phyloP scores from a whole-genome alignment of 768 basidiomycete genomes.

The Termitomyces sp. region DNA sequence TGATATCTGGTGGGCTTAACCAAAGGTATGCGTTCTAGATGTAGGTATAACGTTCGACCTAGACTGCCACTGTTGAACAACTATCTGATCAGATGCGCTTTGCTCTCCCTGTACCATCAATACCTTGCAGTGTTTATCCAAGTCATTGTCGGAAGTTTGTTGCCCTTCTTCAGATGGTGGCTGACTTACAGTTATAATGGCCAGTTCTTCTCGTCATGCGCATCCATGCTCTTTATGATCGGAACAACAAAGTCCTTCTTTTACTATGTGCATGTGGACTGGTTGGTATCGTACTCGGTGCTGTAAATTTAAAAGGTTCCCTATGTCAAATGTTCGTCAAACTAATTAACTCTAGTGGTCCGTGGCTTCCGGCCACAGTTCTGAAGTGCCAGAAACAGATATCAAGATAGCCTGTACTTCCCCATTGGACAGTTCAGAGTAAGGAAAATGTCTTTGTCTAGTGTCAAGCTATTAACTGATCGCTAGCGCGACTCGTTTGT shows the following conservation, averaged over 20 bases:
- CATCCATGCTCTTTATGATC: constrained; percentile 35
- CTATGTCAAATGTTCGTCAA: not conserved
- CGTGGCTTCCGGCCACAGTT: not conserved
- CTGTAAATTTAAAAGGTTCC: constrained; percentile 10
- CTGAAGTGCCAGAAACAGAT: not conserved
- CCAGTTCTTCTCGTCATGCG: constrained; percentile 25
- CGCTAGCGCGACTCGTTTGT: constrained; percentile 15
- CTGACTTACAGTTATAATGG: not conserved
- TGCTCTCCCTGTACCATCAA: constrained; percentile 20
- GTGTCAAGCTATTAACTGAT: not conserved
- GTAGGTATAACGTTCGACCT: not conserved
- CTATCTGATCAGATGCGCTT: constrained; percentile 15
- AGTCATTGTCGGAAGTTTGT: constrained; percentile 29
- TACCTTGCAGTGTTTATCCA: constrained; percentile 28
- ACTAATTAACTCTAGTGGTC: not conserved
- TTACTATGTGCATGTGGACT: constrained; percentile 20
- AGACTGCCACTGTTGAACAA: not conserved
- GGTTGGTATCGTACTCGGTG: constrained; percentile 22
- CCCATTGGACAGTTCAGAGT: constrained; percentile 1
- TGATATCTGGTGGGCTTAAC: not conserved
- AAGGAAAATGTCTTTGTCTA: not conserved
- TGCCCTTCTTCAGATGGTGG: not conserved
- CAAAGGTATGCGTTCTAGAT: not conserved
- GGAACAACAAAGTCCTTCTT: constrained; percentile 20
- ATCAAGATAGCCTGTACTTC: not conserved